Evolutionary conservation across 805 yeast genomes (phyloP), one percentile per base, ranked within the genome.

Genomic region (Metschnikowia noctiluminum): DNA sequence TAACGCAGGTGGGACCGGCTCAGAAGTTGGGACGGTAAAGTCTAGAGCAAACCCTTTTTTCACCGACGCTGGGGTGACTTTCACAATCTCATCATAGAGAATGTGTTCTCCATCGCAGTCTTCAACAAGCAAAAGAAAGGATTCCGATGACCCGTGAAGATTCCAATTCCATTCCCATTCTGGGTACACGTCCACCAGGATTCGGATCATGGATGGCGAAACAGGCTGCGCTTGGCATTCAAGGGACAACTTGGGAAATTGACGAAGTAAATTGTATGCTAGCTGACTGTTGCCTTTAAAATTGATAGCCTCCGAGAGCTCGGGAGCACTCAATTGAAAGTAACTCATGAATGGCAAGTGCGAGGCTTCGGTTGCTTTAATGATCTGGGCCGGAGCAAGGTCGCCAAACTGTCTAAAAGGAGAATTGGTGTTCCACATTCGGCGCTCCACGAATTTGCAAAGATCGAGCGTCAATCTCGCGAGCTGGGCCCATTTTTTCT

Each of bases 381-480:
- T 77, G 4, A 91, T 76, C 48, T 85, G 94, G 0, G 55, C 48
- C 0, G 96, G 94, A 32, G 85, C 87, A n/a, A 66, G 62, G 0
- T 79, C 74, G 2, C 69, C 73, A 61, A 88, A 89, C 61, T 94
- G 98, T 50, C 97, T 74, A 47, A 94, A 78, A 0, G 98, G 97
- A 0, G 96, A 81, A 53, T 81, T 84, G 0, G 92, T 81, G 11
- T 81, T 62, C 99, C 99, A 95, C 70, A 88, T 75, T 43, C 96
- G 70, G 48, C 71, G 77, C 46, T 87, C 96, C 21, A 90, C 85
- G 81, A 87, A 83, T 54, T 88, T 87, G 62, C 92, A 85, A 10
- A 92, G 53, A 45, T 81, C 81, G 11, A 90, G 73, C 1, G 85
- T 61, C 1, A 68, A 51, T 54, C 76, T 78, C 0, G 96, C 73